Conservation (phyloP, 1,284 basidiomycete species). For the Flammula alnicola region DNA sequence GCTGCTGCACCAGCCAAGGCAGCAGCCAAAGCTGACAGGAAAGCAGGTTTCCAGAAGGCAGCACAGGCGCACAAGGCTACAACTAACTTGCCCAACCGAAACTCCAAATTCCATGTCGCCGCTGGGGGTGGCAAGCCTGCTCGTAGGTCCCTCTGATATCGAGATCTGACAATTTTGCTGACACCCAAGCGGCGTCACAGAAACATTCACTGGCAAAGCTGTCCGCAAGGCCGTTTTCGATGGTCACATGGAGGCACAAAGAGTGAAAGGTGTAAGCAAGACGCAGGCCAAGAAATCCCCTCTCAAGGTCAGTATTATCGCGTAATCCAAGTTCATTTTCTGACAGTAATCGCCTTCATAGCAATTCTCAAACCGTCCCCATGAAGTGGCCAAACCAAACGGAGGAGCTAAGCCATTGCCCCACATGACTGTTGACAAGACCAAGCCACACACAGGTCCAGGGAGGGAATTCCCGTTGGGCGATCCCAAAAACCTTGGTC, state of each 20-base stretch:
- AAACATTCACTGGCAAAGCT: conserved; percentile 6
- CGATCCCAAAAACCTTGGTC: not conserved
- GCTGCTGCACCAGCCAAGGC: not conserved
- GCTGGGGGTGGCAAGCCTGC: conserved; percentile 8
- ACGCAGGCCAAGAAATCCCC: conserved; percentile 10
- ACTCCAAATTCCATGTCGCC: conserved; percentile 1
- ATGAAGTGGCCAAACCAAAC: not conserved
- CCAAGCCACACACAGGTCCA: not conserved
- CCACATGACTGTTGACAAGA: not conserved
- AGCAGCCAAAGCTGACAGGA: not conserved
- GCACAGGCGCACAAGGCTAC: conserved; percentile 4
- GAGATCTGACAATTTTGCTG: not conserved
- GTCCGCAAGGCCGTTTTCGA: conserved; percentile 10
- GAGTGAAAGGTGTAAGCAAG: conserved; percentile 1
- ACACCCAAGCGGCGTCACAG: not conserved
- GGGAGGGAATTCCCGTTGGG: conserved; percentile 4
- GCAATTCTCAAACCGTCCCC: conserved; percentile 1
- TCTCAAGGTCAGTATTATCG: conserved; percentile 1
- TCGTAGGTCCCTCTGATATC: too few species aligned
- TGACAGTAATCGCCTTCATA: not conserved
- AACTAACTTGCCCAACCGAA: conserved; percentile 4
- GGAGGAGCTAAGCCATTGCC: not conserved
- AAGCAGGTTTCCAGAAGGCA: not conserved
- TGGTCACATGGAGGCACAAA: conserved; percentile 1
- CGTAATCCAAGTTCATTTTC: not conserved